These are phyloP conservation scores for Suhomyces terraborum DNA, from an alignment of 1,139 yeast genomes.

Conservation along the genomic window DNA sequence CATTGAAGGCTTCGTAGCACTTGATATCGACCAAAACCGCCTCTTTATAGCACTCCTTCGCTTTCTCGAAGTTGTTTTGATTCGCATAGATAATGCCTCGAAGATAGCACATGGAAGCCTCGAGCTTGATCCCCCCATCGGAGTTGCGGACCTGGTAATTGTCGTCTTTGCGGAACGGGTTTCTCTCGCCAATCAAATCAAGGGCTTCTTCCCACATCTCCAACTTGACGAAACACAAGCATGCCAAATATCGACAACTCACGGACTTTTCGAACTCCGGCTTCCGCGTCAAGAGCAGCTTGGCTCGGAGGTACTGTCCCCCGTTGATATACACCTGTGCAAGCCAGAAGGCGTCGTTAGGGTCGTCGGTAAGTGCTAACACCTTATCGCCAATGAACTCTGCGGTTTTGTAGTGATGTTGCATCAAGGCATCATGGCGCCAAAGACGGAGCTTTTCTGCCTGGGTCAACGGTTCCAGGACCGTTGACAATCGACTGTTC, in stretches of 20 bases:
- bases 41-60: constrained; percentile 85
- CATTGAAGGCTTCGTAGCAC: constrained; percentile 91
- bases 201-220: constrained; percentile 89
- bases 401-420: constrained; percentile 89
- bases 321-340: constrained; percentile 82
- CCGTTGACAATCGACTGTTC: constrained; percentile 11
- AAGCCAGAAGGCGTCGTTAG: constrained; percentile 95
- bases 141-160: constrained; percentile 42
- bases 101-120: constrained; percentile 82
- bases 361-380: constrained; percentile 74
- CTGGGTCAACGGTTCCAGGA: constrained; percentile 59
- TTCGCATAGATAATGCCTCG: constrained; percentile 84
- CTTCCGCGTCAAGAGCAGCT: constrained; percentile 54
- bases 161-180: constrained; percentile 59
- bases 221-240: constrained; percentile 69
- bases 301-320: constrained; percentile 79
- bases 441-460: constrained; percentile 86
- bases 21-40: constrained; percentile 87
- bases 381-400: constrained; percentile 92
- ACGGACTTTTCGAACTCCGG: constrained; percentile 50
- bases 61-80: constrained; percentile 81
- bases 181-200: constrained; percentile 80
- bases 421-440: constrained; percentile 94
- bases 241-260: constrained; percentile 81
- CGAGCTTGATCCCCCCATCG: constrained; percentile 82